A percentile compares a stretch with the other conserved stretches of the same genome.
These are phyloP conservation scores for Pleurotus tuoliensis DNA, from an alignment of 768 basidiomycete species.

Conservation along the genomic window DNA sequence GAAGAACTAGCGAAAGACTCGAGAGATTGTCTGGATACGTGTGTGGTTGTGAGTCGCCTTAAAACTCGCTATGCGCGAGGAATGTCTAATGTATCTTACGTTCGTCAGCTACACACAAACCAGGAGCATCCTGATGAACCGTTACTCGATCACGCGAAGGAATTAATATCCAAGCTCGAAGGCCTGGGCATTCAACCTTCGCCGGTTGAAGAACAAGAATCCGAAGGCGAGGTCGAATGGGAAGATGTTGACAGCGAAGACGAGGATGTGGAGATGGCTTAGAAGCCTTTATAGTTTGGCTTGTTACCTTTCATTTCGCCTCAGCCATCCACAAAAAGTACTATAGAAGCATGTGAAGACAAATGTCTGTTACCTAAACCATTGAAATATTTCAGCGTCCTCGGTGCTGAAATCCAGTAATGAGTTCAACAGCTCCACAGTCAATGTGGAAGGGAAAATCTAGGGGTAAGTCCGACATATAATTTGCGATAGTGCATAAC, in stretches of 20 bases:
- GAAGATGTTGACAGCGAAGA: constrained; percentile 59
- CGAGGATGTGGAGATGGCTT: constrained; percentile 50
- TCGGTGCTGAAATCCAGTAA: too few relatives aligned
- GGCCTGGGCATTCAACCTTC: constrained; percentile 62
- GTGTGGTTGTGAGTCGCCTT: constrained; percentile 58
- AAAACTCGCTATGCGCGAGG: constrained; percentile 2
- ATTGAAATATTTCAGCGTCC: too few relatives aligned
- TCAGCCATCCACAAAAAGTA: background rate
- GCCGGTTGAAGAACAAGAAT: constrained; percentile 54
- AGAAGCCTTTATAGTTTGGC: constrained; percentile 9
- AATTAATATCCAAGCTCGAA: constrained; percentile 68
- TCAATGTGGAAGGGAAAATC: constrained; percentile 3
- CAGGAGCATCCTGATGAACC: constrained; percentile 76
- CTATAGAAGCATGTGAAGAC: constrained; percentile 2
- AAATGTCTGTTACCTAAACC: too few relatives aligned
- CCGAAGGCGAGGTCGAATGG: constrained; percentile 49
- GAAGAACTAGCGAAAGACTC: constrained; percentile 78
- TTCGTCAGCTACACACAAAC: constrained; percentile 57
- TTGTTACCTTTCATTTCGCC: background rate
- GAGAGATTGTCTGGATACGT: constrained; percentile 79
- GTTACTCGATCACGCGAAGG: constrained; percentile 69
- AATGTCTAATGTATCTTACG: background rate
- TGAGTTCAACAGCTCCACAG: too few relatives aligned
- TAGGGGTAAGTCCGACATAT: constrained; percentile 5
- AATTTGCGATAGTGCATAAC: background rate